A percentile compares a stretch with the other conserved stretches of the same genome.
These are phyloP conservation scores for Fusarium torreyae DNA, from an alignment of 2,329 filamentous ascomycete species.

Conservation along the genomic window DNA sequence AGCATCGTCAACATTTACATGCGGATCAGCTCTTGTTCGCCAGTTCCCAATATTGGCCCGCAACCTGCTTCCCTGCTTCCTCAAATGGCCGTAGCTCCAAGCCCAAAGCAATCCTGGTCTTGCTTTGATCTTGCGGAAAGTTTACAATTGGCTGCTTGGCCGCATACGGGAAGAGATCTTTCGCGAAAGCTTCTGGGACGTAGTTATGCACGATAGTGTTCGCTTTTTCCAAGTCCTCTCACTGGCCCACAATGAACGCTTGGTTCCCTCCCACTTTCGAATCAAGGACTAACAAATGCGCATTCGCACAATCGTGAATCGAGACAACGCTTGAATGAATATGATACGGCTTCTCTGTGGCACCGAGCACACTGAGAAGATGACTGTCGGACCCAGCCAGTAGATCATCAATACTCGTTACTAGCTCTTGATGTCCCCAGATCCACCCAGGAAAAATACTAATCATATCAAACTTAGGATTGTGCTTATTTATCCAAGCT, in stretches of 20 bases:
- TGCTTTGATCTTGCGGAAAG: neutral
- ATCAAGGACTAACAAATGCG: slow-evolving; percentile 1
- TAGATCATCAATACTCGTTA: neutral
- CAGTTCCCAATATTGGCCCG: slow-evolving; percentile 10
- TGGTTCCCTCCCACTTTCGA: neutral
- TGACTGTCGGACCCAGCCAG: neutral
- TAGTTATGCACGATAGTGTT: neutral
- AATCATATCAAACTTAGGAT: neutral
- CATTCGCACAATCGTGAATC: slow-evolving; percentile 2
- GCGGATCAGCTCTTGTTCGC: neutral
- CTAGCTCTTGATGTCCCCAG: slow-evolving; percentile 4
- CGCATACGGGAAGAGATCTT: neutral
- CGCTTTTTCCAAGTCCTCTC: neutral
- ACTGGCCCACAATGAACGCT: neutral
- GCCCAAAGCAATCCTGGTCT: neutral
- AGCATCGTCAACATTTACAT: no score
- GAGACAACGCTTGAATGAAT: slow-evolving; percentile 10
- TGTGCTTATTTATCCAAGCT: slow-evolving; percentile 14
- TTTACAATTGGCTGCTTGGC: neutral
- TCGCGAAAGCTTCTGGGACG: neutral
- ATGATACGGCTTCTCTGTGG: neutral
- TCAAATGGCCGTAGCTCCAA: slow-evolving; percentile 5
- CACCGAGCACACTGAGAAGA: slow-evolving; percentile 2
- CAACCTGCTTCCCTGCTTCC: slow-evolving; percentile 1
- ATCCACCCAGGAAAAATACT: slow-evolving; percentile 10